Evolutionary conservation across 345 rosid genomes (phyloP), one percentile per base, ranked within the genome.

Genomic region (Acer saccharum): DNA sequence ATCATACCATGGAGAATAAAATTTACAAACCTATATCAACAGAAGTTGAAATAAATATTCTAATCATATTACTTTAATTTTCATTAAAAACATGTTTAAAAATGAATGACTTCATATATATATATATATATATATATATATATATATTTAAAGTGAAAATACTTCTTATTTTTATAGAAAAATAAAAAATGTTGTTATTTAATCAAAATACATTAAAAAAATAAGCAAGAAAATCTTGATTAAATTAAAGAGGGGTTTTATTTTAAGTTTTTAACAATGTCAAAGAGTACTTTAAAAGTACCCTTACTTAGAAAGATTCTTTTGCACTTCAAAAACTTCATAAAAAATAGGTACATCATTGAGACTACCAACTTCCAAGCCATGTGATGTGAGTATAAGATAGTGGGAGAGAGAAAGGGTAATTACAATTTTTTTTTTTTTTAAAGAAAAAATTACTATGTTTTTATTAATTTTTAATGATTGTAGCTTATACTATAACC

Each of bases 391-490:
- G 17, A 7, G 10, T 5, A 6, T 17, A 57, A 41, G 66, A 20
- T 55, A 39, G 70, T 27, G 60, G 46, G 52, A 18, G 23, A 21
- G 69, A 52, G 17, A 72, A 13, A 3, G 17, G 66, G 12, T 0
- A 35, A 35, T 35, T 35, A 48, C 17, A 4, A 32, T 71, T 44
- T 69, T 25, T 25, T 69, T 25, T 25, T 23, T 23, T 23, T 32
- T 32, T 32, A 3, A 3, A 35, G 0, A 35, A 35, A 35, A 35
- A 35, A 35, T 35, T 14, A 21, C 1, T n/a, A 54, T 65, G 13
- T 21, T 65, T 17, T 58, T 54, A 32, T 13, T 18, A 3, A 52
- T 35, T 65, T 72, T 78, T 65, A 74, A 79, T 75, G 78, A 79
- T 73, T 60, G 17, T 41, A 11, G 32, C 20, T 32, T 57, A 35